phyloP scores from a whole-genome alignment of 345 rosid genomes.

The Lepidium sativum region DNA sequence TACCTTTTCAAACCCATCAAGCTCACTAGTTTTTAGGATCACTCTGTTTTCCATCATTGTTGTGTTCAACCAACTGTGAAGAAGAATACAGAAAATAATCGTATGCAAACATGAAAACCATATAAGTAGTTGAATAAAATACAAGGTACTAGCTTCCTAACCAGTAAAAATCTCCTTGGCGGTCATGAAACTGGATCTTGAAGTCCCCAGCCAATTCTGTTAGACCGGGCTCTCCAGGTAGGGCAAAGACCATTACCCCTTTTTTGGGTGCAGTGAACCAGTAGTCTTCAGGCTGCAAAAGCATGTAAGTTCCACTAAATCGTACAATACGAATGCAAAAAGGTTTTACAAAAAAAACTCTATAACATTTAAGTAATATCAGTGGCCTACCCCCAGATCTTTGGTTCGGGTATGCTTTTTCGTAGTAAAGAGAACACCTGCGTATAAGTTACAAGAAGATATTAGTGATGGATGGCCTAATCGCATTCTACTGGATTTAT shows the following conservation, averaged over 20 bases:
- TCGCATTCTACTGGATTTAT: neutral
- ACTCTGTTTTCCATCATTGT: conserved; percentile 77
- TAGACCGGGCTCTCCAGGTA: conserved; percentile 87
- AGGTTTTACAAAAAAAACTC: neutral
- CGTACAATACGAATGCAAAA: neutral
- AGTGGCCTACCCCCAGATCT: conserved; percentile 53
- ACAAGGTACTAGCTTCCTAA: conserved; percentile 23
- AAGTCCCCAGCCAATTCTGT: conserved; percentile 73
- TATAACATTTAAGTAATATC: neutral
- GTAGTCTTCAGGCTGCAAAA: conserved; percentile 66
- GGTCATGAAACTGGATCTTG: conserved; percentile 80
- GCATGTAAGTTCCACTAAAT: neutral
- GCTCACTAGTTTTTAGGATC: conserved; percentile 48
- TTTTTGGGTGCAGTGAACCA: conserved; percentile 90
- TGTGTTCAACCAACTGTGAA: conserved; percentile 73
- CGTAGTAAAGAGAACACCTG: conserved; percentile 77
- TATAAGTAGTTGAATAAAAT: neutral
- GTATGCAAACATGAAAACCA: neutral
- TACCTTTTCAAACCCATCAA: conserved; percentile 82
- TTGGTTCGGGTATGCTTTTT: conserved; percentile 73
- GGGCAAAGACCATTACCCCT: conserved; percentile 83
- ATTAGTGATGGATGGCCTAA: neutral
- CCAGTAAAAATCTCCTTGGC: conserved; percentile 95
- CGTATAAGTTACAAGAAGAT: neutral
- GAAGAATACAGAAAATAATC: neutral